A percentile compares a stretch with the other conserved stretches of the same genome.
phyloP scores from a whole-genome alignment of 2,329 filamentous ascomycete species.

The Cladosporium sp. region DNA sequence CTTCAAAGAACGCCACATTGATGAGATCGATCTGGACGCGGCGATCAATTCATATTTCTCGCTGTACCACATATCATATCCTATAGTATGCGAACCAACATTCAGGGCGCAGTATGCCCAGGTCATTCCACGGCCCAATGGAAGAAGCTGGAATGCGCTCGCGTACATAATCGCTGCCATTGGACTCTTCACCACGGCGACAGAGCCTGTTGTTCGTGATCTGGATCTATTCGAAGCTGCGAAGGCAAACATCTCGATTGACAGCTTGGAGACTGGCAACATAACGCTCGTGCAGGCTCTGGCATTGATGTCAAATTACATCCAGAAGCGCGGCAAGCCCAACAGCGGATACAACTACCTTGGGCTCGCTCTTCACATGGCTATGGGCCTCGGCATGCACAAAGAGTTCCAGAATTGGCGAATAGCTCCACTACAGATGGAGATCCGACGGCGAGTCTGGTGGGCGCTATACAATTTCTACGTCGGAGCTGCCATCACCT shows the following conservation, averaged over 20 bases:
- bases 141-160: slow-evolving; percentile 49
- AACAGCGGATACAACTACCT: slow-evolving; percentile 55
- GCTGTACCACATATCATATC: slow-evolving; percentile 51
- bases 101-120: slow-evolving; percentile 52
- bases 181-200: slow-evolving; percentile 45
- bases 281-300: slow-evolving; percentile 53
- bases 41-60: slow-evolving; percentile 49
- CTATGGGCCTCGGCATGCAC: slow-evolving; percentile 54
- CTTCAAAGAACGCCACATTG: slow-evolving; percentile 29
- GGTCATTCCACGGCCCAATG: slow-evolving; percentile 46
- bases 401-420: slow-evolving; percentile 53
- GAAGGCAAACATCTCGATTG: slow-evolving; percentile 48
- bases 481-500: slow-evolving; percentile 54
- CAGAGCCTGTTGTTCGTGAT: slow-evolving; percentile 44
- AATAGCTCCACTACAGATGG: slow-evolving; percentile 44
- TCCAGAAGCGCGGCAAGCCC: slow-evolving; percentile 55
- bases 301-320: slow-evolving; percentile 51
- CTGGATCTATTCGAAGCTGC: slow-evolving; percentile 51
- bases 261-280: slow-evolving; percentile 53
- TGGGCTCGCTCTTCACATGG: slow-evolving; percentile 53
- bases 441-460: slow-evolving; percentile 41
- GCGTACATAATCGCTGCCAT: slow-evolving; percentile 50
- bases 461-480: slow-evolving; percentile 49
- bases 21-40: slow-evolving; percentile 34
- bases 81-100: slow-evolving; percentile 51